Base-by-base conservation (phyloP, 2,329 filamentous ascomycete genomes). In the Aureobasidium melanogenum region DNA sequence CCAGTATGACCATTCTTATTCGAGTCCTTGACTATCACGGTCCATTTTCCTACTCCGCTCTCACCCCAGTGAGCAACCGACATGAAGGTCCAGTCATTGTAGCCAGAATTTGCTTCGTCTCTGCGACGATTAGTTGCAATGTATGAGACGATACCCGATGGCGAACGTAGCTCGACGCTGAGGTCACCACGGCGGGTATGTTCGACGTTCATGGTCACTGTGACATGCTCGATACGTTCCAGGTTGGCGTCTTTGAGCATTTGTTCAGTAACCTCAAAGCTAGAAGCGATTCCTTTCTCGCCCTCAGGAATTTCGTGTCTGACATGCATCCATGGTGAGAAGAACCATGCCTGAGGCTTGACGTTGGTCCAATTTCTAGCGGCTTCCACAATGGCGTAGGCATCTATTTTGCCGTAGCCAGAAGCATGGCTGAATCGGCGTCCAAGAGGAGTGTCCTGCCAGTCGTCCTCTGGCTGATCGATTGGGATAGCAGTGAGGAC, bases 41-140 rank as follows among this genome's bases (percentile, higher is more conserved):
- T 96, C 94, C 94, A 99, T 24, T 84, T 92, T 57, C 94, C 94
- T 62, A 92, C 74, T 63, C 91, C 92, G 46, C 82, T 82, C 75
- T 99, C 94, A 52, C 94, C 94, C 91, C 92, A 99, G 73, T 99
- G 94, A 65, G 87, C 92, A 39, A 99, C 94, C 64, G 88, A 95
- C 94, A 99, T 99, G 69, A 99, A 99, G 0, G 93, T 97, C 94
- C 94, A 99, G 75, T 97, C 91, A 39, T 86, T 78, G 72, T 97
- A 99, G 9, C 94, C 94, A 24, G 76, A 74, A 0, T 76, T 71
- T 38, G 81, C 82, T 1, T 81, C 78, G 72, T 99, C 94, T 24
- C 84, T 74, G 63, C 81, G 81, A 65, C 94, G 88, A 1, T 87
- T 79, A 14, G 86, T 88, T 5, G 92, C 88, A 58, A 99, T 84